These are phyloP conservation scores for Nevesoporus exiguus DNA, from an alignment of 768 basidiomycete genomes.

Conservation along the genomic window DNA sequence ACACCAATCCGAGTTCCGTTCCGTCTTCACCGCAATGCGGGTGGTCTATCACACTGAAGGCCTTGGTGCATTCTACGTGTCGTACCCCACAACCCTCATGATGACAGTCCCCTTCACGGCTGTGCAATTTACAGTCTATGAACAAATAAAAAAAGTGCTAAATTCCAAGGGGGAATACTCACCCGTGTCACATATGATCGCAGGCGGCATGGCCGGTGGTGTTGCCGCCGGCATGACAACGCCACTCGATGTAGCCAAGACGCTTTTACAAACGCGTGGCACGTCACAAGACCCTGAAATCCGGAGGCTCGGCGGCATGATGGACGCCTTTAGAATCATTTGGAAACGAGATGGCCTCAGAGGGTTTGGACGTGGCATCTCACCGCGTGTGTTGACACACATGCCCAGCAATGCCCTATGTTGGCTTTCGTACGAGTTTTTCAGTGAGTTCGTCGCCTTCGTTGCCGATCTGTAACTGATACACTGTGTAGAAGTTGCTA, in stretches of 20 bases:
- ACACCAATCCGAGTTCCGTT: slow-evolving; percentile 88
- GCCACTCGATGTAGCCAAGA: slow-evolving; percentile 96
- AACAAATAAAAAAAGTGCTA: slow-evolving; percentile 80
- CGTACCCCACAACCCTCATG: slow-evolving; percentile 95
- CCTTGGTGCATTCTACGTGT: slow-evolving; percentile 90
- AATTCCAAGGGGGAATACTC: slow-evolving; percentile 89
- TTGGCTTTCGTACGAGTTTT: slow-evolving; percentile 98
- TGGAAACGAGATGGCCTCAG: slow-evolving; percentile 79
- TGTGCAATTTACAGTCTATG: slow-evolving; percentile 96
- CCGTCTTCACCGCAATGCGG: slow-evolving; percentile 80
- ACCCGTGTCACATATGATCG: slow-evolving; percentile 87
- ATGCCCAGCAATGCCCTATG: slow-evolving; percentile 97
- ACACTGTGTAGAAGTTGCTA: slow-evolving; percentile 53
- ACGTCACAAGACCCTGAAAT: slow-evolving; percentile 85
- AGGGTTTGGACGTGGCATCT: slow-evolving; percentile 84
- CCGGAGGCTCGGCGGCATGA: slow-evolving; percentile 77
- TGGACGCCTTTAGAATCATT: slow-evolving; percentile 85
- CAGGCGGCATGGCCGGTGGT: slow-evolving; percentile 90
- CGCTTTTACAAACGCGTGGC: slow-evolving; percentile 92
- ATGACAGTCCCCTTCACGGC: slow-evolving; percentile 99
- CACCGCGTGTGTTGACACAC: slow-evolving; percentile 89
- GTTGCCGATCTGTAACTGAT: slow-evolving; percentile 4
- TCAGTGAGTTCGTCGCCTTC: slow-evolving; percentile 63
- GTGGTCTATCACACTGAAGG: slow-evolving; percentile 87
- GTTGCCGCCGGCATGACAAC: slow-evolving; percentile 95